These are phyloP conservation scores for Xylariaceae sp. DNA, from an alignment of 2,329 filamentous ascomycete species.

Conservation along the genomic window DNA sequence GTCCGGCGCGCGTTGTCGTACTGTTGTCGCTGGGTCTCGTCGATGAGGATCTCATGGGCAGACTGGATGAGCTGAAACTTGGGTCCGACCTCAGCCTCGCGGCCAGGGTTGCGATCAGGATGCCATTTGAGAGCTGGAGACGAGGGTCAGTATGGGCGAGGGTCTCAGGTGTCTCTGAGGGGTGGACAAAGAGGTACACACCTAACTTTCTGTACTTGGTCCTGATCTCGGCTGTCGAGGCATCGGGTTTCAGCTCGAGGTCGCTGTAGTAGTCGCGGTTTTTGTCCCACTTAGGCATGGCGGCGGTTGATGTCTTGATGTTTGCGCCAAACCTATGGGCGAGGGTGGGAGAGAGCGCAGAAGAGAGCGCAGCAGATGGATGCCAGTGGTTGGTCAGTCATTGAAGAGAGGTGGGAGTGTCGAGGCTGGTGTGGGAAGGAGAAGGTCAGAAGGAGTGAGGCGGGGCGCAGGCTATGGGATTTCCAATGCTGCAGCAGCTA, in stretches of 20 bases:
- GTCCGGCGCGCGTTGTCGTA: conserved; percentile 50
- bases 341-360: not conserved
- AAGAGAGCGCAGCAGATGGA: not conserved
- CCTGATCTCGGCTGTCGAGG: conserved; percentile 73
- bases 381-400: not conserved
- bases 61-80: conserved; percentile 86
- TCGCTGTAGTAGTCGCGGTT: conserved; percentile 82
- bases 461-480: too few relatives aligned
- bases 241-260: conserved; percentile 66
- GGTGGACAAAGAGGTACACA: conserved; percentile 33
- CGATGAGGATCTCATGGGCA: conserved; percentile 71
- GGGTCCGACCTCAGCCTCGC: conserved; percentile 73
- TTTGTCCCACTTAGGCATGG: conserved; percentile 67
- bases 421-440: too few relatives aligned
- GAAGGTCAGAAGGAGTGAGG: too few relatives aligned
- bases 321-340: not conserved
- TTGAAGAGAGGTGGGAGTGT: too few relatives aligned
- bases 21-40: conserved; percentile 48
- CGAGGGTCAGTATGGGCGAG: conserved; percentile 15
- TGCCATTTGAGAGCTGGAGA: conserved; percentile 74
- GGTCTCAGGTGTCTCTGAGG: not conserved
- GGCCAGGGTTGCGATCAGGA: conserved; percentile 83
- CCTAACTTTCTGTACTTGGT: conserved; percentile 83
- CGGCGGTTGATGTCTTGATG: conserved; percentile 28
- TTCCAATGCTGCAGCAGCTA: too few relatives aligned